phyloP scores from a whole-genome alignment of 495 filamentous ascomycete species.

The Daldinia concentrica region DNA sequence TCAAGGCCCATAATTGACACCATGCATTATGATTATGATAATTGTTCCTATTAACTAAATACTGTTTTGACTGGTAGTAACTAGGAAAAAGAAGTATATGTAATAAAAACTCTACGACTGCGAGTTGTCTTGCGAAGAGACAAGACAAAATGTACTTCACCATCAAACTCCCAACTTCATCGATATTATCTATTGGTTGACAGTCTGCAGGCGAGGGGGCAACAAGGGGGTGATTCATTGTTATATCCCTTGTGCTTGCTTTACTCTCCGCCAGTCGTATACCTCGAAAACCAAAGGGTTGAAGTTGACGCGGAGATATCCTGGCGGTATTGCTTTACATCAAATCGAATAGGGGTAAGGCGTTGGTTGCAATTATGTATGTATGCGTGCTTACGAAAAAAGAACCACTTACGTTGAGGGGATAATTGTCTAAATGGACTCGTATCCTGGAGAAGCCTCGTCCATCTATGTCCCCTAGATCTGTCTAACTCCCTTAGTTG shows the following conservation, averaged over 20 bases:
- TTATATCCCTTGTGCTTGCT: constrained; percentile 46
- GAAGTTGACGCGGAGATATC: constrained; percentile 79
- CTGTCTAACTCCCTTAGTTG: neutral
- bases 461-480: constrained; percentile 2
- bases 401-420: constrained; percentile 3
- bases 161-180: constrained; percentile 75
- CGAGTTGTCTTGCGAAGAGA: neutral
- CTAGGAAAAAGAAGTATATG: neutral
- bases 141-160: constrained; percentile 66
- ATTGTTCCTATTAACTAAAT: neutral
- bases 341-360: neutral
- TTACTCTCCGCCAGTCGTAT: constrained; percentile 80
- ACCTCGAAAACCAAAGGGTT: constrained; percentile 74
- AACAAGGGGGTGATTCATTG: constrained; percentile 48
- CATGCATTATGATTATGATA: neutral
- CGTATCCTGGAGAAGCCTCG: constrained; percentile 20
- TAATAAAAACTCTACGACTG: neutral
- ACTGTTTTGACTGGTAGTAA: neutral
- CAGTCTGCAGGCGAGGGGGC: constrained; percentile 75
- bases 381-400: constrained; percentile 6
- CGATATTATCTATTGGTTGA: constrained; percentile 60
- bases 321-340: constrained; percentile 56
- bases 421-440: neutral
- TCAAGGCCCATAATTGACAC: neutral
- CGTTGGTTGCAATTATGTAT: neutral